Conservation (phyloP, 495 filamentous ascomycete species). For the Penicillium cosmopolitanum region DNA sequence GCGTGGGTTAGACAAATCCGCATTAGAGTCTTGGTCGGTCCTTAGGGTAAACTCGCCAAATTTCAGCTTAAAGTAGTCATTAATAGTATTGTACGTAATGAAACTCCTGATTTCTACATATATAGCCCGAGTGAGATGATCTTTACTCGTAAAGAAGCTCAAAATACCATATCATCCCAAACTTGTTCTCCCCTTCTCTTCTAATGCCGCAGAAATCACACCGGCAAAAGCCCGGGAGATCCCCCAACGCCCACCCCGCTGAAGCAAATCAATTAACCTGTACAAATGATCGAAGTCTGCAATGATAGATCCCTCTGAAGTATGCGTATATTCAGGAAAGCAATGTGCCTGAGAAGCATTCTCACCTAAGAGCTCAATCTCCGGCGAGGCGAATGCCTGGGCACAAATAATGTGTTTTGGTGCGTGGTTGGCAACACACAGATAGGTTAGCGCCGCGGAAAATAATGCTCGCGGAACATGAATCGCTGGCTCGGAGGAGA, state of each 20-base stretch:
- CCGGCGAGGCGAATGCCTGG: slow-evolving; percentile 25
- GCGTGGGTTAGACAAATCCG: too few relatives aligned
- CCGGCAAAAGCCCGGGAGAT: slow-evolving; percentile 37
- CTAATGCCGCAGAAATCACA: slow-evolving; percentile 22
- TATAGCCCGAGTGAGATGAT: too few relatives aligned
- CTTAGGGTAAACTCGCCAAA: too few relatives aligned
- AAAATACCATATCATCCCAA: too few relatives aligned
- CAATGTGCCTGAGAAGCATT: neutral
- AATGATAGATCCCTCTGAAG: slow-evolving; percentile 6
- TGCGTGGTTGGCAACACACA: slow-evolving; percentile 24
- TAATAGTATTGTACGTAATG: too few relatives aligned
- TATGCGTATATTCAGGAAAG: neutral
- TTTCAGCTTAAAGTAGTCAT: too few relatives aligned
- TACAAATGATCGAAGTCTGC: slow-evolving; percentile 25
- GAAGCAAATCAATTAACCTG: slow-evolving; percentile 36
- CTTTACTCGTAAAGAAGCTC: too few relatives aligned
- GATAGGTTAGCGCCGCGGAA: slow-evolving; percentile 26
- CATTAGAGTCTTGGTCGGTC: too few relatives aligned
- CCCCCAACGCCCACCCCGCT: slow-evolving; percentile 38
- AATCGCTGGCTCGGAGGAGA: slow-evolving; percentile 35
- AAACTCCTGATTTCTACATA: too few relatives aligned
- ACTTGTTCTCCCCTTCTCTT: slow-evolving; percentile 4
- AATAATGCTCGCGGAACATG: slow-evolving; percentile 35
- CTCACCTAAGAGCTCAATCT: slow-evolving; percentile 22
- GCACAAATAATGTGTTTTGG: slow-evolving; percentile 11